phyloP scores from a whole-genome alignment of 169 alveolate species.

The Plasmodium vinckei region DNA sequence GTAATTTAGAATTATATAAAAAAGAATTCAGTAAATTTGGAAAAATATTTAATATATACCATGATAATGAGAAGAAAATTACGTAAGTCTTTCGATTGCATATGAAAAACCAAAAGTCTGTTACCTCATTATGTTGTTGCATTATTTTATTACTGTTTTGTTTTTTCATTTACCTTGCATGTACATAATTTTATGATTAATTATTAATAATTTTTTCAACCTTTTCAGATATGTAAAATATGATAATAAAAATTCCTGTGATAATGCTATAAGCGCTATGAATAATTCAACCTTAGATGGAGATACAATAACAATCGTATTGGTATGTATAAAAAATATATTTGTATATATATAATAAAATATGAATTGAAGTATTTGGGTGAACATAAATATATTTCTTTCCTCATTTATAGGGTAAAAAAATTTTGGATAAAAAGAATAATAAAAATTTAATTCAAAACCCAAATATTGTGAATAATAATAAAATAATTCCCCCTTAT shows the following conservation, averaged over 20 bases:
- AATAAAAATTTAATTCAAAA: constrained; percentile 25
- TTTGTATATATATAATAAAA: not conserved
- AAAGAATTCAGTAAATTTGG: constrained; percentile 56
- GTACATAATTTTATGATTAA: not conserved
- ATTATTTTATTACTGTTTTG: not conserved
- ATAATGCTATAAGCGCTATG: constrained; percentile 55
- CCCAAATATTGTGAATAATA: constrained; percentile 16
- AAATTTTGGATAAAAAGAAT: constrained; percentile 45
- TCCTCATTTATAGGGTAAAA: constrained; percentile 30
- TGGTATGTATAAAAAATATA: constrained; percentile 14
- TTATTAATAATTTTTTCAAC: not conserved
- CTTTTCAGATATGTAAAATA: constrained; percentile 32
- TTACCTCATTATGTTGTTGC: not conserved
- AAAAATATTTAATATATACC: constrained; percentile 36
- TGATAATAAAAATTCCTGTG: constrained; percentile 62
- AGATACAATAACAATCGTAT: constrained; percentile 24
- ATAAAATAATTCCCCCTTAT: constrained; percentile 46
- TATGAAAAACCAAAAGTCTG: not conserved
- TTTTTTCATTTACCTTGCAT: not conserved
- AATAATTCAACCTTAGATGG: constrained; percentile 33
- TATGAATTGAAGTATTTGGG: not conserved
- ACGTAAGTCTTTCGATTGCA: constrained; percentile 23
- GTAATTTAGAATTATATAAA: constrained; percentile 43
- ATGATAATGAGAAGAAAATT: constrained; percentile 49
- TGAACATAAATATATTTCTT: not conserved